Evolutionary conservation across 176 grass and related monocot species (phyloP), one percentile per base, ranked within the genome.

Genomic region (Rhynchospora tenuis): DNA sequence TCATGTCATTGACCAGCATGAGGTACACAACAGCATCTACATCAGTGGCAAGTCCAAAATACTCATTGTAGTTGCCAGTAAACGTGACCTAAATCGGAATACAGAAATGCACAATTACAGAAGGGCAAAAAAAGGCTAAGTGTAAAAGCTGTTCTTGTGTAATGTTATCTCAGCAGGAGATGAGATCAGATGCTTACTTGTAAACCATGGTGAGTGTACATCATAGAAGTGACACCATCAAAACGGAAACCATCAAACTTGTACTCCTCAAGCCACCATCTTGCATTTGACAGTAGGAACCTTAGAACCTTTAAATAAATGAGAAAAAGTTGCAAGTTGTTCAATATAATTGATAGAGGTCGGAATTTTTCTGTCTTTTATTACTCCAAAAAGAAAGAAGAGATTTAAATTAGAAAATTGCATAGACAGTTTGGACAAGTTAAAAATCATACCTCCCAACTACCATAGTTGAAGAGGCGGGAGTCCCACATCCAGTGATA

Each of bases 401-500:
- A 47, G 19, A 47, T 73, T 50, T 73, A 15, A 50, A 24, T 50
- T 70, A 50, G 12, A 80, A n/a, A 70, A 17, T 64, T 85, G 6
- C n/a, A 64, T 65, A 76, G 16, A 22, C 20, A 92, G 5, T 89
- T 79, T 46, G 78, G 69, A 51, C 45, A 47, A 16, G 52, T 73
- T 51, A n/a, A 86, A 85, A 59, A 82, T 23, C 72, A 2, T 93
- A 93, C 94, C 77, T 97, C 94, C 94, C 94, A 97, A 73, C 85
- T 86, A 62, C 94, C 91, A 48, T 97, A 97, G 84, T 97, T 97
- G 79, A 97, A 97, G 55, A 93, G 79, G 82, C 89, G 89, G 83
- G 94, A 97, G 90, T 97, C 94, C 94, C 94, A 97, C 91, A 97
- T 93, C 94, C 94, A 97, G 76, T 97, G 94, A 90, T 93, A 80